Conservation (phyloP, 352 stramenopile species). For the Globisporangium barbulae region DNA sequence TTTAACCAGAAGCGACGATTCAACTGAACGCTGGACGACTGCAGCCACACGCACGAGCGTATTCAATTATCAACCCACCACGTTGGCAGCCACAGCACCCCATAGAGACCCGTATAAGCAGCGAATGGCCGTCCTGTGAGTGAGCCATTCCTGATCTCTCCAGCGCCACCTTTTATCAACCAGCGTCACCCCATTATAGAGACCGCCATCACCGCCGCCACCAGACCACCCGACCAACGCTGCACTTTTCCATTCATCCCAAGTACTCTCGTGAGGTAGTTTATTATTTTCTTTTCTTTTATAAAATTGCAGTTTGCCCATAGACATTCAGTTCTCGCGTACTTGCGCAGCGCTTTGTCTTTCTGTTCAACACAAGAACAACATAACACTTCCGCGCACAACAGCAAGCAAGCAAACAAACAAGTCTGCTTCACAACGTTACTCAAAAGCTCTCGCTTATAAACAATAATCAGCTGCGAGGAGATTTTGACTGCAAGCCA, state of each 20-base stretch:
- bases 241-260: background rate
- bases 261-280: conserved; percentile 8
- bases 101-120: conserved; percentile 9
- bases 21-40: conserved; percentile 34
- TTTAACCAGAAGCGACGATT: conserved; percentile 89
- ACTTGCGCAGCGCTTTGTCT: background rate
- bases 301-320: conserved; percentile 1
- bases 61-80: conserved; percentile 14
- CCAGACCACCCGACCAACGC: conserved; percentile 1
- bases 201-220: background rate
- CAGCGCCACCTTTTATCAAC: background rate
- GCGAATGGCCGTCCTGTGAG: background rate
- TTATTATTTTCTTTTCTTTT: conserved; percentile 1
- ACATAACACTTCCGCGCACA: no score
- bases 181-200: conserved; percentile 14
- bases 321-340: background rate
- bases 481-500: background rate
- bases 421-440: background rate
- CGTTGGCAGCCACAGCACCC: background rate
- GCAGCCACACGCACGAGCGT: background rate
- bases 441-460: background rate
- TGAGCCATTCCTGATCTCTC: conserved; percentile 8
- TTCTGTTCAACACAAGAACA: background rate
- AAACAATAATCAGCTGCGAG: background rate
- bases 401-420: background rate